Evolutionary conservation across 2,329 filamentous ascomycete genomes (phyloP).

Genomic region (Colletotrichum godetiae): DNA sequence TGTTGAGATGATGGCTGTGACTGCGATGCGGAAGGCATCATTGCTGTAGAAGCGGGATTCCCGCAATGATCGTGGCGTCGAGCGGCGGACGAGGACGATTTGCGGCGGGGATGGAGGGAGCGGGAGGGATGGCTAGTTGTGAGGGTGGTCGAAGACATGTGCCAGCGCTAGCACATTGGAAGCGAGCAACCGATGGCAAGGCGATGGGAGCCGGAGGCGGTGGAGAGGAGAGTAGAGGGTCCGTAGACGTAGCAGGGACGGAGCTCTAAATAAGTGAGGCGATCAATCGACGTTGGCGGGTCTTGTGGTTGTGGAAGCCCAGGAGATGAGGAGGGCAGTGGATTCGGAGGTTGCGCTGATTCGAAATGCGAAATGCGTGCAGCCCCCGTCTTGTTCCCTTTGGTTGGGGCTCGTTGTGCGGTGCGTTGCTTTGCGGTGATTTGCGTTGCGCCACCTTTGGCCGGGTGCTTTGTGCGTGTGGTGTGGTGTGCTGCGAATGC

Average conservation of each 20-base stretch:
- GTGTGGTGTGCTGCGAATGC: background rate
- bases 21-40: conserved; percentile 58
- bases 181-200: background rate
- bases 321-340: background rate
- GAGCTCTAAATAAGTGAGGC: background rate
- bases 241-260: background rate
- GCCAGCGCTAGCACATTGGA: conserved; percentile 31
- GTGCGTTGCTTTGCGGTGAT: conserved; percentile 1
- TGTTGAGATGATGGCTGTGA: conserved; percentile 64
- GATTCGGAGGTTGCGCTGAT: background rate
- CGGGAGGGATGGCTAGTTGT: conserved; percentile 16
- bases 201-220: conserved; percentile 14
- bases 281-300: background rate
- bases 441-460: background rate
- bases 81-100: conserved; percentile 24
- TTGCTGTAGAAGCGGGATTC: conserved; percentile 13
- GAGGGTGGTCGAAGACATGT: conserved; percentile 36
- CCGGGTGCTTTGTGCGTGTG: background rate
- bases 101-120: conserved; percentile 32
- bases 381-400: conserved; percentile 1
- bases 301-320: background rate
- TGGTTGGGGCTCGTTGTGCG: background rate
- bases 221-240: background rate
- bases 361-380: conserved; percentile 26
- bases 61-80: background rate